Evolutionary conservation across 1,284 basidiomycete genomes (phyloP).

Genomic region (Naganishia sp.): DNA sequence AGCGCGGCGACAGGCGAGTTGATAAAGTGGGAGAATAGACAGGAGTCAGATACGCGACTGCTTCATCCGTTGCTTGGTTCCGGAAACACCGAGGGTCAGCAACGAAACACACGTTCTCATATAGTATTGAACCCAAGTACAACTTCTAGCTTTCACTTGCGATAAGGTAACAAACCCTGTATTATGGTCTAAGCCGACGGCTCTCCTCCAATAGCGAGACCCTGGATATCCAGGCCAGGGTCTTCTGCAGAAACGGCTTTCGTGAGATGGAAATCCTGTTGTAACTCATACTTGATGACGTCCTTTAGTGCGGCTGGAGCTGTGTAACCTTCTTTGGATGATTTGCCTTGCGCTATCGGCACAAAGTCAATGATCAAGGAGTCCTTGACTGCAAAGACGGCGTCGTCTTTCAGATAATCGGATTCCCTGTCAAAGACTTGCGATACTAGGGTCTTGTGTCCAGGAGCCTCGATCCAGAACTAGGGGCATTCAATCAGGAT

Average conservation of each 20-base stretch:
- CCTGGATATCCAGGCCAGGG: constrained; percentile 23
- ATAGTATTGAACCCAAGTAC: no score
- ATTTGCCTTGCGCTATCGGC: constrained; percentile 33
- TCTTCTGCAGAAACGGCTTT: constrained; percentile 11
- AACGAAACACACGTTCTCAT: no score
- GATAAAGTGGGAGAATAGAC: neutral
- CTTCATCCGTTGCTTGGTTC: no score
- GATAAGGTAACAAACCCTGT: no score
- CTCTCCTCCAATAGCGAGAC: constrained; percentile 18
- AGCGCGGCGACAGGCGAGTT: neutral
- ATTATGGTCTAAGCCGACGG: neutral
- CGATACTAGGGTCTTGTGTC: constrained; percentile 44
- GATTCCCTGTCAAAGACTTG: constrained; percentile 51
- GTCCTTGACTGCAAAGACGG: constrained; percentile 54
- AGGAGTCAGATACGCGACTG: neutral
- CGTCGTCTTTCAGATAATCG: constrained; percentile 51
- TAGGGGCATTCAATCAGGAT: constrained; percentile 31
- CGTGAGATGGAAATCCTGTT: constrained; percentile 39
- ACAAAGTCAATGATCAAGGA: constrained; percentile 38
- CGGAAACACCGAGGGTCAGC: no score
- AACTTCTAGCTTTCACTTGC: no score
- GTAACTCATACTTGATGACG: constrained; percentile 36
- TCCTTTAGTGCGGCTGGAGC: constrained; percentile 31
- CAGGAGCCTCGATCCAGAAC: constrained; percentile 43
- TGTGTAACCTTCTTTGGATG: constrained; percentile 20